A percentile compares a stretch with the other conserved stretches of the same genome.
Conservation (phyloP, 2,329 filamentous ascomycete genomes). For the Conoideocrella luteorostrata region DNA sequence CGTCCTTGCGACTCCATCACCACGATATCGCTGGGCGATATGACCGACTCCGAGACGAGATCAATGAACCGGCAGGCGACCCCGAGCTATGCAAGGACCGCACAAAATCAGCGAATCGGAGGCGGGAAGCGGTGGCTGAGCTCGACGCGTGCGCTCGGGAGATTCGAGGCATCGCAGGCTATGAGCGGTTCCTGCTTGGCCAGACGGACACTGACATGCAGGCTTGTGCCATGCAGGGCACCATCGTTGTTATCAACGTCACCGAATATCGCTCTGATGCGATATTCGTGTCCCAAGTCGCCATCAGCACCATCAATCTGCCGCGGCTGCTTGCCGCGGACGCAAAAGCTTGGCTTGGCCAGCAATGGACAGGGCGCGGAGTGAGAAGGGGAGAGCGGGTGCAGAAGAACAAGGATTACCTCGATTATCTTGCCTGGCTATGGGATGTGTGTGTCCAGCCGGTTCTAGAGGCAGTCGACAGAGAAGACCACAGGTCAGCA, state of each 20-base stretch:
- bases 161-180: conserved; percentile 1
- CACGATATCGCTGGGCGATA: conserved; percentile 6
- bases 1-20: conserved; percentile 2
- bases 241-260: conserved; percentile 8
- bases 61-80: conserved; percentile 1
- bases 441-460: conserved; percentile 9
- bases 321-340: conserved; percentile 5
- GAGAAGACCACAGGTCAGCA: background rate
- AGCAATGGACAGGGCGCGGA: conserved; percentile 1
- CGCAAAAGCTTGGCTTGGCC: conserved; percentile 2
- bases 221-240: background rate
- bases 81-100: background rate
- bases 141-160: background rate
- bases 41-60: conserved; percentile 4
- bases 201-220: conserved; percentile 5
- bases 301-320: conserved; percentile 3
- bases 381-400: background rate
- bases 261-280: conserved; percentile 9
- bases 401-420: conserved; percentile 6
- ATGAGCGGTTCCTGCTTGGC: conserved; percentile 1
- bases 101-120: background rate
- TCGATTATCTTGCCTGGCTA: conserved; percentile 7
- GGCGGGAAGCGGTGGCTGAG: background rate
- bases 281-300: conserved; percentile 4
- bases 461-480: conserved; percentile 4